phyloP scores from a whole-genome alignment of 345 rosid species.

The Eucalyptus sp. region DNA sequence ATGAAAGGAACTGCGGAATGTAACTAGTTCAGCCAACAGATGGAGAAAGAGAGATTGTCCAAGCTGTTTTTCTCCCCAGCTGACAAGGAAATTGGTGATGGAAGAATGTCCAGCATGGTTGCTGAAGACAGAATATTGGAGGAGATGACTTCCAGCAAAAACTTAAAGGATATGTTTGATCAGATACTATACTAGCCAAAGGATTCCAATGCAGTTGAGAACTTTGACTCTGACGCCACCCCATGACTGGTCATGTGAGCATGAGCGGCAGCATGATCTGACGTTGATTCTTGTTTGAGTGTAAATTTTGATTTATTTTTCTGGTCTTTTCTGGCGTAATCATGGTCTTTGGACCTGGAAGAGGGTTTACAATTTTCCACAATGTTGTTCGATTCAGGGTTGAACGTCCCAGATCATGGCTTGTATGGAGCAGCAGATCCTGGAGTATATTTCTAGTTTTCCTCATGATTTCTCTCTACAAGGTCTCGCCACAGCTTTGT shows the following conservation, averaged over 20 bases:
- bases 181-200: constrained; percentile 14
- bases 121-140: constrained; percentile 20
- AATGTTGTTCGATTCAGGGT: neutral
- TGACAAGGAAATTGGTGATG: neutral
- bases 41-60: constrained; percentile 31
- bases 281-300: neutral
- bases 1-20: constrained; percentile 38
- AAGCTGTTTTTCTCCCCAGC: constrained; percentile 40
- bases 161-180: constrained; percentile 4
- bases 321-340: neutral
- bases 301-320: neutral
- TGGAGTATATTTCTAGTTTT: neutral
- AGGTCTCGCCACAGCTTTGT: neutral
- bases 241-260: neutral
- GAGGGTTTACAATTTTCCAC: neutral
- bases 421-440: neutral
- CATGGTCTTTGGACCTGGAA: neutral
- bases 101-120: neutral
- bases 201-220: constrained; percentile 2
- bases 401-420: neutral
- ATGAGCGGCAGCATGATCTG: neutral
- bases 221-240: neutral
- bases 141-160: constrained; percentile 5
- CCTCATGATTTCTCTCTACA: neutral
- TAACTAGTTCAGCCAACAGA: constrained; percentile 35